A percentile compares a stretch with the other conserved stretches of the same genome.
phyloP scores from a whole-genome alignment of 129 eudicot genomes.

The Gnaphalium uliginosum region DNA sequence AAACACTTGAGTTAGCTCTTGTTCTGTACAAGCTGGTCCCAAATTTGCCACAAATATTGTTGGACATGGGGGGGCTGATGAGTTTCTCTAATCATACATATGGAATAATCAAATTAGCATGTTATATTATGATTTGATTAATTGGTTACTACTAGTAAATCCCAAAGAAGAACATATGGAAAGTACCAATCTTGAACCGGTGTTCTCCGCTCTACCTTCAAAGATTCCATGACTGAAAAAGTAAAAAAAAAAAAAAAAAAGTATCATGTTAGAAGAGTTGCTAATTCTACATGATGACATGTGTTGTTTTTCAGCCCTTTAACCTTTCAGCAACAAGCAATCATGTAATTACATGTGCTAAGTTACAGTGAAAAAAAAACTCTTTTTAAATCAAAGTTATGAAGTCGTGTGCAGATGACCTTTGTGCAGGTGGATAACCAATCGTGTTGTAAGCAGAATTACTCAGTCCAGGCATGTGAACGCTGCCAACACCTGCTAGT shows the following conservation, averaged over 20 bases:
- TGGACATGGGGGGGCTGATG: slow-evolving; percentile 74
- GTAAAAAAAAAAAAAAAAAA: slow-evolving; percentile 16
- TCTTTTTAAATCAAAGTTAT: slow-evolving; percentile 37
- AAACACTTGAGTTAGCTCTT: slow-evolving; percentile 83
- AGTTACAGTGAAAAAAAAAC: slow-evolving; percentile 28
- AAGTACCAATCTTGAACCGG: slow-evolving; percentile 54
- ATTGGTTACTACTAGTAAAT: slow-evolving; percentile 1
- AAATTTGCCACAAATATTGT: slow-evolving; percentile 93
- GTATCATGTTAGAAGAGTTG: slow-evolving; percentile 25
- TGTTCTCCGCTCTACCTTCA: slow-evolving; percentile 47
- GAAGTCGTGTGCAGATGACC: slow-evolving; percentile 98
- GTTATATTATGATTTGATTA: not conserved
- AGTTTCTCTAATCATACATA: slow-evolving; percentile 37
- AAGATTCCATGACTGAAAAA: slow-evolving; percentile 54
- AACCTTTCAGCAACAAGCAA: slow-evolving; percentile 51
- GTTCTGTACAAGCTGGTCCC: slow-evolving; percentile 77
- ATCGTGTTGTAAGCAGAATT: slow-evolving; percentile 95
- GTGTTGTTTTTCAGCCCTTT: slow-evolving; percentile 34
- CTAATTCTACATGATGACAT: slow-evolving; percentile 4
- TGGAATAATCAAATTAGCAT: not conserved
- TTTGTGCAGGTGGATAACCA: slow-evolving; percentile 99
- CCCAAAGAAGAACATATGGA: not conserved
- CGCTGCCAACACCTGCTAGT: slow-evolving; percentile 99
- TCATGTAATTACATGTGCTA: slow-evolving; percentile 36
- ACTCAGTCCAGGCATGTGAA: slow-evolving; percentile 96